A percentile compares a stretch with the other conserved stretches of the same genome.
Evolutionary conservation across 345 rosid genomes (phyloP).

Genomic region (Bruguiera gymnorhiza): DNA sequence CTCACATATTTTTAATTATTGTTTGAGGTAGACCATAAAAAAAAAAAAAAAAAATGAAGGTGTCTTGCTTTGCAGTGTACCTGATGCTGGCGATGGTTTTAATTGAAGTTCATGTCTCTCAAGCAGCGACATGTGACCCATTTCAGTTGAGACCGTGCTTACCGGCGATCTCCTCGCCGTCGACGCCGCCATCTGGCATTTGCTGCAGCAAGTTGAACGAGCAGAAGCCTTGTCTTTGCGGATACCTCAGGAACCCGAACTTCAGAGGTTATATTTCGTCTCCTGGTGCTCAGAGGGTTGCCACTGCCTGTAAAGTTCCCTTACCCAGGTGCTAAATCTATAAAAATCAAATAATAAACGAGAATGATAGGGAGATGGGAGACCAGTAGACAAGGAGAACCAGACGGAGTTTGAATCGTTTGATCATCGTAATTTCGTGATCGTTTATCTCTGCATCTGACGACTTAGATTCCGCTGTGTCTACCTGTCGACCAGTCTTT

Average conservation of each 20-base stretch:
- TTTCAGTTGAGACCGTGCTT: conserved; percentile 51
- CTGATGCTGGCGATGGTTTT: conserved; percentile 10
- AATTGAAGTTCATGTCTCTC: conserved; percentile 15
- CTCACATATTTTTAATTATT: background rate
- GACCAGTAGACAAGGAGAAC: too few relatives aligned
- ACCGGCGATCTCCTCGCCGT: conserved; percentile 27
- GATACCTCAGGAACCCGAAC: conserved; percentile 46
- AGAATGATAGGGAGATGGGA: too few relatives aligned
- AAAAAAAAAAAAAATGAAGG: background rate
- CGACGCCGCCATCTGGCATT: conserved; percentile 32
- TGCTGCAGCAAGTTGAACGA: conserved; percentile 61
- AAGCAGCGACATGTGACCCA: conserved; percentile 49
- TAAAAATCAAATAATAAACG: too few relatives aligned
- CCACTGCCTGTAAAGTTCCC: conserved; percentile 44
- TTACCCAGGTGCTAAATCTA: conserved; percentile 44
- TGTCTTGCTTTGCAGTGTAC: background rate
- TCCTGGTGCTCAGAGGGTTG: conserved; percentile 45
- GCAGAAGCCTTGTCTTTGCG: conserved; percentile 66
- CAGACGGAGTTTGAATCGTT: too few relatives aligned
- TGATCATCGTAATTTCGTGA: too few relatives aligned
- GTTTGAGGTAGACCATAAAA: too few relatives aligned
- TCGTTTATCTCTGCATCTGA: too few relatives aligned
- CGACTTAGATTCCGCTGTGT: too few relatives aligned
- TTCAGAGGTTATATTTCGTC: conserved; percentile 38
- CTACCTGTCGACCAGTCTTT: too few relatives aligned